Evolutionary conservation across 2,329 filamentous ascomycete species (phyloP), one percentile per base, ranked within the genome.

Genomic region (Beauveria varroae): DNA sequence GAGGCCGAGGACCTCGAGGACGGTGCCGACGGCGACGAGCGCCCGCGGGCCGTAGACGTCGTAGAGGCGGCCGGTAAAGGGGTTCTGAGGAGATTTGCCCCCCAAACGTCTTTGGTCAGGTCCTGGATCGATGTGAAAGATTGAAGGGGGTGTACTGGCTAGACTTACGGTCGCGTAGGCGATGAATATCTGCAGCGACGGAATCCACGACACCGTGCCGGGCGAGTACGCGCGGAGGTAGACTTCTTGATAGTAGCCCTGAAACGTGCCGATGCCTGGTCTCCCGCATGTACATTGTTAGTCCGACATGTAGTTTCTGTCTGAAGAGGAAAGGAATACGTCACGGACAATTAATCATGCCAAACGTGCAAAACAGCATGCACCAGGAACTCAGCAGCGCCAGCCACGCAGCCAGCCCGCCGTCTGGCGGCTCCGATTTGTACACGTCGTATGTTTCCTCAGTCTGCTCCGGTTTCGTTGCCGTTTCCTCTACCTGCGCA

Each of bases 181-280:
- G 8, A 47, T 67, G 6, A 60, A 51, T 67, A 76, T 70, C 65
- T 83, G 76, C 24, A 81, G 65, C 3, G 79, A 79, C 3, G 79
- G 74, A 62, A 84, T 83, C 81, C 82, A 84, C 20, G 80, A 73
- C 16, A 84, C 71, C 0, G 76, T 76, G 60, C 76, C 79, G 3
- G 79, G 70, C 1, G 78, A 76, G 64, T 80, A 79, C 9, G 74
- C 57, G 5, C 64, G 68, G 14, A 84, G 70, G 46, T 76, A 73
- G 37, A 76, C 70, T 18, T 66, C 68, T 61, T 80, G 70, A 62
- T 83, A 84, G 66, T 83, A 82, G 30, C 76, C 75, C 67, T 83
- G 80, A 67, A 83, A 83, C 4, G 81, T 73, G 6, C 81, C 81
- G n/a, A 72, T 65, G 57, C 67, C 68, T 71, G 18, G 20, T 26